Evolutionary conservation across 345 rosid genomes (phyloP), one percentile per base, ranked within the genome.

Genomic region (Brassica incana): DNA sequence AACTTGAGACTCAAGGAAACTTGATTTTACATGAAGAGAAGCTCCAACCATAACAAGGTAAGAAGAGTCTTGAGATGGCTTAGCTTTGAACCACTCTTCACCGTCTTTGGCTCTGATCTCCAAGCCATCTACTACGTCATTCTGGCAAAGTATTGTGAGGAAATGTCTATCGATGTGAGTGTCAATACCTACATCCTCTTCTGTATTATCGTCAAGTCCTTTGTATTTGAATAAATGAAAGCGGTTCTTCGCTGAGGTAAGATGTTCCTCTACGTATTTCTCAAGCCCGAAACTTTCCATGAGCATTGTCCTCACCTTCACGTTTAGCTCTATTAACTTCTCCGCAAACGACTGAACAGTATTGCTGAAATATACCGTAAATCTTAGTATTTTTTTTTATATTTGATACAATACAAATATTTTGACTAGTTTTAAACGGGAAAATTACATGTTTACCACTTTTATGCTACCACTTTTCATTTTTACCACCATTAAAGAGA

Each of bases 251-350:
- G 82, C 79, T 1, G 86, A 79, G 15, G 69, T 79, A 9, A 71
- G 70, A 59, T 82, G 82, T 6, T 85, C 84, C 2, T 83, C 85
- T 1, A 78, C 61, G 70, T 84, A 74, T 64, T 83, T 78, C 36
- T 77, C 79, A 4, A 83, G 79, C 0, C 90, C 87, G 45, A 85
- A 87, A 80, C 89, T 86, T 77, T 88, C 92, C 35, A 87, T 79
- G 36, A 88, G 67, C 91, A 86, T 86, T 58, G 78, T 72, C 74
- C 69, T 86, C 80, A 86, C 87, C 77, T 16, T 82, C 58, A 79
- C 76, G 40, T 79, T 79, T 67, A 90, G 9, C 70, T 86, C 85
- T 4, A 75, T 58, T 5, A 77, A 73, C 20, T 63, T 30, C 15
- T 32, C 80, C 1, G 87, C 56, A 45, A 69, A 83, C 0, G 78